Evolutionary conservation across 140 eudicot genomes (phyloP).

Genomic region (Flaveria floridana): DNA sequence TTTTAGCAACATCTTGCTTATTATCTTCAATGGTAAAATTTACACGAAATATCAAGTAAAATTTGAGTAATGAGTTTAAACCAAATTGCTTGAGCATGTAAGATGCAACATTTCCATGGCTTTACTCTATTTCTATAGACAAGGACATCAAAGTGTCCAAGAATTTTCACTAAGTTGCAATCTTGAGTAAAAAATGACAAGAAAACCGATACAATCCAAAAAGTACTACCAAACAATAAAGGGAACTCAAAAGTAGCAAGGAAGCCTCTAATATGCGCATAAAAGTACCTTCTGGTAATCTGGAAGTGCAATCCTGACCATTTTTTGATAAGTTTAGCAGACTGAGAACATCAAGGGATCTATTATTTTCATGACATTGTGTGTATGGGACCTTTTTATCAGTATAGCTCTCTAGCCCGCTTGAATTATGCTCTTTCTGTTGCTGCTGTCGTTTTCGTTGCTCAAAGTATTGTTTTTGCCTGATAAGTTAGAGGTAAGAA

Average conservation of each 20-base stretch:
- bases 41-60: slow-evolving; percentile 22
- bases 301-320: slow-evolving; percentile 44
- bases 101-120: slow-evolving; percentile 19
- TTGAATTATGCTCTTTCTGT: slow-evolving; percentile 42
- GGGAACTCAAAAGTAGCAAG: slow-evolving; percentile 16
- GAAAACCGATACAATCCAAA: slow-evolving; percentile 13
- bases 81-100: slow-evolving; percentile 5
- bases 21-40: slow-evolving; percentile 11
- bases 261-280: slow-evolving; percentile 20
- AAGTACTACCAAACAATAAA: slow-evolving; percentile 17
- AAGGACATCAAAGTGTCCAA: slow-evolving; percentile 7
- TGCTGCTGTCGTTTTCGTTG: slow-evolving; percentile 78
- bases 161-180: slow-evolving; percentile 8
- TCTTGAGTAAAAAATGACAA: slow-evolving; percentile 3
- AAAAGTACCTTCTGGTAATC: slow-evolving; percentile 46
- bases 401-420: slow-evolving; percentile 39
- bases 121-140: slow-evolving; percentile 11
- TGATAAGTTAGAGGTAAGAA: slow-evolving; percentile 32
- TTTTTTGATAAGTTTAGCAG: slow-evolving; percentile 53
- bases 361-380: slow-evolving; percentile 41
- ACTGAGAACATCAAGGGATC: slow-evolving; percentile 84
- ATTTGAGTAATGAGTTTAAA: not conserved
- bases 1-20: slow-evolving; percentile 3
- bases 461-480: slow-evolving; percentile 96
- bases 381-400: slow-evolving; percentile 41